phyloP scores from a whole-genome alignment of 192 early-diverging fungal species.

The Backusella mclennaniae region DNA sequence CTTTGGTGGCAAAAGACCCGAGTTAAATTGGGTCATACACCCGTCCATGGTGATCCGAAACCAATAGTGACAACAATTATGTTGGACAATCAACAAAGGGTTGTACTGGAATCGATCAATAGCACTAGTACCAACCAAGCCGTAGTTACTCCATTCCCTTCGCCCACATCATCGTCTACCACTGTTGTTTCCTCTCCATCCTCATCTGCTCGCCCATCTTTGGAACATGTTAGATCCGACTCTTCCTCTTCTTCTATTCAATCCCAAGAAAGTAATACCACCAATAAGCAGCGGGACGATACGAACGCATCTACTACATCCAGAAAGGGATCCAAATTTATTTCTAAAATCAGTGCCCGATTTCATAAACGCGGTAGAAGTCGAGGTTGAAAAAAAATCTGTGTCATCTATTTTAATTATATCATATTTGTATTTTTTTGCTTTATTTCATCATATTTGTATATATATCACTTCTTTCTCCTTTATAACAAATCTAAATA shows the following conservation, averaged over 20 bases:
- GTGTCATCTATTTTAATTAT: not conserved
- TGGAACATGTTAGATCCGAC: not conserved
- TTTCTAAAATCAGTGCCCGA: not conserved
- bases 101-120: not conserved
- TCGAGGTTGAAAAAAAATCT: not conserved
- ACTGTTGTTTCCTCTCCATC: not conserved
- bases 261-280: not conserved
- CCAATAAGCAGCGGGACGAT: not conserved
- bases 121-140: not conserved
- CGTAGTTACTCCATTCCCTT: not conserved
- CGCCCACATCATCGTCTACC: not conserved
- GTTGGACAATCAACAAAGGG: not conserved
- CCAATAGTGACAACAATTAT: not conserved
- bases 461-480: not conserved
- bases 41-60: not conserved
- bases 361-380: not conserved
- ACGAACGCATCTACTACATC: not conserved
- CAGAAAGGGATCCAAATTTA: not conserved
- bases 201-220: not conserved
- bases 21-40: not conserved
- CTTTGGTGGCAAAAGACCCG: constrained; percentile 13
- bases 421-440: not conserved
- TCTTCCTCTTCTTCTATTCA: not conserved
- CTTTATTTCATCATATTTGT: not conserved
- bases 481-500: not conserved